Conservation (phyloP, 257 asterid genomes). For the Prunella vulgaris region DNA sequence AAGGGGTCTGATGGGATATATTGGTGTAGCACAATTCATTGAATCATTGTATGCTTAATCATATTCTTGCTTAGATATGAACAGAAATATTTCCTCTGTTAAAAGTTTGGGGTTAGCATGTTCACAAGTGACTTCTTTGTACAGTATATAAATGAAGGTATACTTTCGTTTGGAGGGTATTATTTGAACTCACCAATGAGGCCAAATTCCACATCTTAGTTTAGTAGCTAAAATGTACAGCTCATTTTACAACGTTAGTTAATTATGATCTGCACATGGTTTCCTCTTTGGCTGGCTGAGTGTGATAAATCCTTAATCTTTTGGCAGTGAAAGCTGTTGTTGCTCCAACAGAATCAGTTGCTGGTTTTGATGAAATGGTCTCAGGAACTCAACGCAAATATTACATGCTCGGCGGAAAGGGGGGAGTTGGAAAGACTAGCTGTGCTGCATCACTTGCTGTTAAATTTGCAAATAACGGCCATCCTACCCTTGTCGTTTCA, state of each 20-base stretch:
- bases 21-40: too few species aligned
- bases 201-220: background rate
- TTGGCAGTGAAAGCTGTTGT: constrained; percentile 77
- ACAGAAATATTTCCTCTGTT: background rate
- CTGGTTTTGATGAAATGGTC: constrained; percentile 86
- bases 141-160: background rate
- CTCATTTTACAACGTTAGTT: background rate
- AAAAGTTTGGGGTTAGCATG: background rate
- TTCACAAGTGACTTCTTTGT: background rate
- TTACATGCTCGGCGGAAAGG: constrained; percentile 98
- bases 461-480: constrained; percentile 94
- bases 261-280: background rate
- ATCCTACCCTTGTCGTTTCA: constrained; percentile 96
- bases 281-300: constrained; percentile 13
- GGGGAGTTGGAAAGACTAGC: constrained; percentile 98
- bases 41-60: background rate
- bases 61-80: background rate
- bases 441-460: constrained; percentile 99
- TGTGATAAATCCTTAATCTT: background rate
- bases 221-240: background rate
- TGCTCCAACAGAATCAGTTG: constrained; percentile 62
- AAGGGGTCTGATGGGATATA: background rate
- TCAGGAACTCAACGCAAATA: constrained; percentile 89
- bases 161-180: background rate
- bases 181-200: background rate